A percentile compares a stretch with the other conserved stretches of the same genome.
Conservation (phyloP, 352 stramenopile genomes). For the Globisporangium abappressorium region DNA sequence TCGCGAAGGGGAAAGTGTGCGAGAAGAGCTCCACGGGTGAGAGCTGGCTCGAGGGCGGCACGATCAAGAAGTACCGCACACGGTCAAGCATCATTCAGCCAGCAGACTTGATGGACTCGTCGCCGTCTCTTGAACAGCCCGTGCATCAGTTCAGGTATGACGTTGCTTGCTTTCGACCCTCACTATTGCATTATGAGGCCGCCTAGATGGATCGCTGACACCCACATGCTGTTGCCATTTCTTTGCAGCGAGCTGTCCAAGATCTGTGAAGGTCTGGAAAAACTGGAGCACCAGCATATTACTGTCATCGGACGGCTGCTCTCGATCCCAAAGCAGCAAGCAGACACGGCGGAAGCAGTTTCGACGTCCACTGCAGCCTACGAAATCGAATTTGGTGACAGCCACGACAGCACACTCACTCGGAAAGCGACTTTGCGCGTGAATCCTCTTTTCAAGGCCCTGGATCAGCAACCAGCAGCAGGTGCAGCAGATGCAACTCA, state of each 20-base stretch:
- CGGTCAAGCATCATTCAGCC: not conserved
- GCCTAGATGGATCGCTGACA: not conserved
- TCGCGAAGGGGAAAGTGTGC: constrained; percentile 1
- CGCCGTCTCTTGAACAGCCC: constrained; percentile 13
- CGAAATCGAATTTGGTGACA: constrained; percentile 17
- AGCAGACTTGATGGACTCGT: not conserved
- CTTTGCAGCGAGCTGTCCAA: constrained; percentile 3
- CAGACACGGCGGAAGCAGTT: not conserved
- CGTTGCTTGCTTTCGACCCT: not conserved
- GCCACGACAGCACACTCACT: not conserved
- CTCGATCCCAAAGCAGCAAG: constrained; percentile 5
- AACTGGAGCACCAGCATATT: constrained; percentile 1
- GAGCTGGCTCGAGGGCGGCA: constrained; percentile 14
- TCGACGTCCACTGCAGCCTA: not conserved
- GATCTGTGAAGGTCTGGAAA: constrained; percentile 3
- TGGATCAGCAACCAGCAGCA: not conserved
- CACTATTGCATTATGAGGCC: not conserved
- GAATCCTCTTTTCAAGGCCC: constrained; percentile 9
- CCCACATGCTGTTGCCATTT: not conserved
- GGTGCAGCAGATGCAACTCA: not conserved
- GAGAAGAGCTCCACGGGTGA: not conserved
- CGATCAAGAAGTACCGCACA: constrained; percentile 6
- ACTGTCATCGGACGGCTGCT: constrained; percentile 3
- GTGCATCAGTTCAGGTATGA: constrained; percentile 29
- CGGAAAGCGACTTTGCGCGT: constrained; percentile 3